phyloP scores from a whole-genome alignment of 495 filamentous ascomycete genomes.

The Hypoxylon lienhwacheense region DNA sequence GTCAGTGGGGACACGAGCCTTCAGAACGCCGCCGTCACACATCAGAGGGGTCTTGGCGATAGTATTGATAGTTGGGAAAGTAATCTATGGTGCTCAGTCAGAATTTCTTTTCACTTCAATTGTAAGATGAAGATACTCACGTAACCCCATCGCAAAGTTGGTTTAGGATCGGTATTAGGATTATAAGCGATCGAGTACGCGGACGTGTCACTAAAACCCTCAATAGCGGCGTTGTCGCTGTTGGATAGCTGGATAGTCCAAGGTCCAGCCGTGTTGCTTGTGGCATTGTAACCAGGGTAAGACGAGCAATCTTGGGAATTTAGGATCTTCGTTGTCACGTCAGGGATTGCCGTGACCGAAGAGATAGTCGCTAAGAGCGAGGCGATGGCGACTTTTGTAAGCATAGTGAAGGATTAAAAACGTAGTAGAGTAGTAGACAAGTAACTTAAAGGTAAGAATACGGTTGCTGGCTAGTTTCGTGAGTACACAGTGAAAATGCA shows the following conservation, averaged over 20 bases:
- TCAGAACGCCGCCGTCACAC: constrained; percentile 24
- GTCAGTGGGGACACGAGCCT: constrained; percentile 20
- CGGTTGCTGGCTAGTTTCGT: background rate
- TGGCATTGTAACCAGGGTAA: constrained; percentile 34
- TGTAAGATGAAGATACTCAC: constrained; percentile 18
- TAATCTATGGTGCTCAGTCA: constrained; percentile 18
- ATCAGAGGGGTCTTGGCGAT: constrained; percentile 24
- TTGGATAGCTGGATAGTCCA: constrained; percentile 34
- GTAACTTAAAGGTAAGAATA: background rate
- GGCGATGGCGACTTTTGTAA: constrained; percentile 22
- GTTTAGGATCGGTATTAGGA: constrained; percentile 19
- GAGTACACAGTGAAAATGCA: background rate
- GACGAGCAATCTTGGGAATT: constrained; percentile 33
- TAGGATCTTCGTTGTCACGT: constrained; percentile 33
- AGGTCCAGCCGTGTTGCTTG: constrained; percentile 36
- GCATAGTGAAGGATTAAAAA: constrained; percentile 20
- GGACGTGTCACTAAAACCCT: constrained; percentile 36
- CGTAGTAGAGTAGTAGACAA: background rate
- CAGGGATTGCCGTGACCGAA: constrained; percentile 26
- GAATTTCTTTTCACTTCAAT: background rate
- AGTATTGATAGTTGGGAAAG: constrained; percentile 26
- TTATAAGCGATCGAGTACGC: constrained; percentile 28
- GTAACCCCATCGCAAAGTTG: constrained; percentile 34
- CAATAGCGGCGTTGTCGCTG: constrained; percentile 37
- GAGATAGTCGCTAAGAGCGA: constrained; percentile 27